Evolutionary conservation across 148 eudicot genomes (phyloP).

Genomic region (Camellia granthamiana): DNA sequence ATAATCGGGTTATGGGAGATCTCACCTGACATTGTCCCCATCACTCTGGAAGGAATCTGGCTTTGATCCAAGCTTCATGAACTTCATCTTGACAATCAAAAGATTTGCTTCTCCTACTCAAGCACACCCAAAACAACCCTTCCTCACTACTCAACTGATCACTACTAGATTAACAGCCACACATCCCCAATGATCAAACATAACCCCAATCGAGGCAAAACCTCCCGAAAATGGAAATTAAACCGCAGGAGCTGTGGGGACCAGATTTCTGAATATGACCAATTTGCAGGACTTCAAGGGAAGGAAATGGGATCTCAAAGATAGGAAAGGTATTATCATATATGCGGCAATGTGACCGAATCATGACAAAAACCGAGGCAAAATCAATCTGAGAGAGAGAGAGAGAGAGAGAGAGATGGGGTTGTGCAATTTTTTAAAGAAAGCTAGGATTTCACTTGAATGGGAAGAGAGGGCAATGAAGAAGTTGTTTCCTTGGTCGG

Average conservation of each 20-base stretch:
- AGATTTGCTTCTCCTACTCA: constrained; percentile 29
- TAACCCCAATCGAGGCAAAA: constrained; percentile 31
- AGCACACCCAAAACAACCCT: constrained; percentile 26
- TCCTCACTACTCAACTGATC: constrained; percentile 29
- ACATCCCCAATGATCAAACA: constrained; percentile 37
- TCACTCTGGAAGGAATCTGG: constrained; percentile 76
- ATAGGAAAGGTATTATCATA: constrained; percentile 17
- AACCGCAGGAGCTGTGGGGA: constrained; percentile 44
- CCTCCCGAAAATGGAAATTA: constrained; percentile 32
- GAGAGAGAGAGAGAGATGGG: constrained; percentile 25
- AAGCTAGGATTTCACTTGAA: constrained; percentile 38
- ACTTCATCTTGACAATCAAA: constrained; percentile 64
- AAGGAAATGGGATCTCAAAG: constrained; percentile 39
- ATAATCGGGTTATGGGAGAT: constrained; percentile 9
- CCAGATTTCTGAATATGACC: constrained; percentile 38
- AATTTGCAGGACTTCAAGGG: constrained; percentile 37
- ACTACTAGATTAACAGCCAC: constrained; percentile 26
- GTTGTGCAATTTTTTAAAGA: constrained; percentile 24
- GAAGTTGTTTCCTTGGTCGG: constrained; percentile 64
- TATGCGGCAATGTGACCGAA: constrained; percentile 43
- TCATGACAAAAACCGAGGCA: constrained; percentile 47
- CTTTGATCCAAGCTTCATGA: constrained; percentile 97
- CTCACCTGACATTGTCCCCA: constrained; percentile 62
- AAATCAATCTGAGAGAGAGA: constrained; percentile 26
- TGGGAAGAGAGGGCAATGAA: constrained; percentile 49